Evolutionary conservation across 1,139 yeast genomes (phyloP).

Genomic region (Taphrina pruni): DNA sequence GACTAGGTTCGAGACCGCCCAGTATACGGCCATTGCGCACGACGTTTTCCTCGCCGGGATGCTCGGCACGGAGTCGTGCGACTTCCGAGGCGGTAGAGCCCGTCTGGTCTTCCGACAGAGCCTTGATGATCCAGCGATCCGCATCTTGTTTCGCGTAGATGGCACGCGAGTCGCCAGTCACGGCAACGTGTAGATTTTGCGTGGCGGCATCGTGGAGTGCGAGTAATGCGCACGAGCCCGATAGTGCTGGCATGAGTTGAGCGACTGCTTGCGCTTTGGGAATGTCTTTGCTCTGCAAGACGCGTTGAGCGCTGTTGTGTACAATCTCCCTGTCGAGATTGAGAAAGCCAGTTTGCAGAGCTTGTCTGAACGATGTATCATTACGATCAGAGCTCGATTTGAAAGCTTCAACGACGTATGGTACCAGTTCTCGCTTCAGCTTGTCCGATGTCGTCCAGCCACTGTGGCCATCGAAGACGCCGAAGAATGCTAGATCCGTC

Average conservation of each 20-base stretch:
- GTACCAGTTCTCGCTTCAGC: constrained; percentile 77
- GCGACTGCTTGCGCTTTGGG: constrained; percentile 67
- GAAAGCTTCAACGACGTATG: constrained; percentile 74
- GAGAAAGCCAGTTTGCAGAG: constrained; percentile 79
- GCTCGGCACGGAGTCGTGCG: constrained; percentile 79
- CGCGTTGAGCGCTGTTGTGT: constrained; percentile 69
- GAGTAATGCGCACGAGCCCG: constrained; percentile 92
- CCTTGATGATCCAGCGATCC: constrained; percentile 85
- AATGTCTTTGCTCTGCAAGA: constrained; percentile 63
- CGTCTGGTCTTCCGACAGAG: constrained; percentile 89
- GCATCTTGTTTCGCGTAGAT: constrained; percentile 63
- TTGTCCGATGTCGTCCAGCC: constrained; percentile 93
- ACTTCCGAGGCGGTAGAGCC: constrained; percentile 91
- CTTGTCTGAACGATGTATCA: constrained; percentile 73
- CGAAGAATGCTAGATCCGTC: constrained; percentile 80
- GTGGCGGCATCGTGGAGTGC: constrained; percentile 83
- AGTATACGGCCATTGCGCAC: constrained; percentile 81
- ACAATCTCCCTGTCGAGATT: constrained; percentile 88
- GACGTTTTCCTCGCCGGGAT: constrained; percentile 79
- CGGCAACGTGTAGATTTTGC: constrained; percentile 80
- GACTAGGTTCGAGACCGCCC: constrained; percentile 93
- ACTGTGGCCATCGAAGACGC: constrained; percentile 95
- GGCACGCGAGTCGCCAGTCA: constrained; percentile 96
- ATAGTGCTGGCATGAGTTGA: constrained; percentile 85
- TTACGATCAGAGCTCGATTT: constrained; percentile 50